Base-by-base conservation (phyloP, 805 yeast genomes). In the Pichia ethanolica region DNA sequence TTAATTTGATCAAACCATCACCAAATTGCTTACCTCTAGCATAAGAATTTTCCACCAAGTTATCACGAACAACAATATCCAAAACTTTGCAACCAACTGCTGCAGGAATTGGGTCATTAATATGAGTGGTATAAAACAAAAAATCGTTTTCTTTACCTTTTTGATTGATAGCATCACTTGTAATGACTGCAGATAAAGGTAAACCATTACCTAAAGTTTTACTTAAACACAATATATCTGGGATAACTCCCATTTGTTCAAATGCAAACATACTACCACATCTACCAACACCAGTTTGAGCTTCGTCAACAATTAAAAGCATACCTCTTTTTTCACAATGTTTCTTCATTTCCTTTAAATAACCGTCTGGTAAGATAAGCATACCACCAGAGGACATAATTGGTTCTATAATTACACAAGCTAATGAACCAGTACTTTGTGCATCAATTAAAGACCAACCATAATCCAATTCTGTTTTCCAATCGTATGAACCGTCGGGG, bases 231-330 rank as follows among this genome's bases (percentile, higher is more conserved):
- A 62, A 46, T 35, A 67, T 65, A 52, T 67, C 69, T 2, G 71
- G 71, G 11, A 58, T 63, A 27, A 66, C 57, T 7, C 59, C 63
- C 27, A 55, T 59, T 25, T 56, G 59, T 49, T 65, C 67, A 46
- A 57, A 62, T 1, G 68, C 69, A 52, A 67, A 76, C 64, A 75
- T 71, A 52, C 71, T 71, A 41, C 81, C 81, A 40, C 73, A 68
- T 47, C 80, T 77, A 45, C 79, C 81, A 35, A 75, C 74, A 20
- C 79, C 80, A 12, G 79, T 74, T 59, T 75, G 79, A 34, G 77
- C 80, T 60, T 76, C 81, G 54, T 76, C 81, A 5, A 76, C 74
- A 53, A 76, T 76, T 67, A 76, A 62, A 48, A 76, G 67, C 53
- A 74, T 68, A 14, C 71, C 75, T 57, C 75, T 65, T 52, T 71